Base-by-base conservation (phyloP, 768 basidiomycete species). In the Tricholoma flavovirens region DNA sequence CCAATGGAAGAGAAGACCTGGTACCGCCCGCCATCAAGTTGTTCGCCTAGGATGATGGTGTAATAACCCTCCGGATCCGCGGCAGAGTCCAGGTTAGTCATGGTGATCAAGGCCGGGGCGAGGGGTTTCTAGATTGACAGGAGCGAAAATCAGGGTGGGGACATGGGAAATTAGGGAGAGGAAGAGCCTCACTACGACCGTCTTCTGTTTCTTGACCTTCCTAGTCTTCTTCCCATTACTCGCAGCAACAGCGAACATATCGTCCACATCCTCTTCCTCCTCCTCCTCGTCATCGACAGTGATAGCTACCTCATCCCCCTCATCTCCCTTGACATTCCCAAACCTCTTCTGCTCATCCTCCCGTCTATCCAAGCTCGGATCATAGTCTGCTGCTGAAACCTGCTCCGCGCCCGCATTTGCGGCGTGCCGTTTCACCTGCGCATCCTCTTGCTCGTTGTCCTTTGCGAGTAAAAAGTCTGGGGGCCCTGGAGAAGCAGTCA, bases 51-150 rank as follows among this genome's bases (percentile, higher is more conserved):
- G 51, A 95, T 92, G 52, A 97, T 83, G 56, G 85, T 84, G 67
- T 98, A 99, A 69, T 98, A 98, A 0, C 97, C 97, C 71, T 99
- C 97, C 0, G 89, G 67, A 70, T 98, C 97, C 32, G 96, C 87
- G 5, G 89, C 93, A 24, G 93, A 87, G 71, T 99, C 97, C 19
- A 93, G 73, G 1, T 85, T 85, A n/a, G 84, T 84, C 46, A 49
- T 49, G 0, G 84, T 83, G 26, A 86, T 83, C n/a, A 88, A 70
- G 2, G 84, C 83, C 3, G 86, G 86, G 1, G 78, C 80, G 24
- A 71, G 67, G 29, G 73, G 68, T 67, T 79, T 81, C 78, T 84
- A 53, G 33, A 40, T 60, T 46, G 33, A 56, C 46, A 45, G 33
- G 21, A 14, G 42, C 32, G 1, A 22, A 45, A 4, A 24, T 45